Evolutionary conservation across 306 rosid species (phyloP), one percentile per base, ranked within the genome.

Genomic region (Amphicarpaea edgeworthii): DNA sequence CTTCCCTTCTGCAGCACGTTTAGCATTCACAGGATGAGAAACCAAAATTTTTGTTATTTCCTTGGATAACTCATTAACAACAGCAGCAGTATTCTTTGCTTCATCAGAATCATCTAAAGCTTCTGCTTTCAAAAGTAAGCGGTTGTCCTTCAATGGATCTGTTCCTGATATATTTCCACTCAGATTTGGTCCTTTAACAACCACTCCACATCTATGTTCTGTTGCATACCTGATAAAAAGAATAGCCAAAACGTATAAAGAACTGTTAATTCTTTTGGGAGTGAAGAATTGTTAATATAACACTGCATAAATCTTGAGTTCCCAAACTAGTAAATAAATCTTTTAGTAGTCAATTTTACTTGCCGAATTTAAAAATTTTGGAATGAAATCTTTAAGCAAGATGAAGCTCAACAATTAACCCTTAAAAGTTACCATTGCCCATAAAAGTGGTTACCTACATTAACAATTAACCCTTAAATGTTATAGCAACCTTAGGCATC

Each of bases 191-290:
- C 99, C 97, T 85, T 92, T 92, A 37, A 90, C 97, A 41, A 92
- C 99, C 81, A 92, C 97, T 55, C 97, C 99, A 85, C 97, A 92
- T 84, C 99, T 92, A 86, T 95, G 97, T 79, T 92, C 99, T 24
- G 97, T 95, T 62, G 99, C 99, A 87, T 95, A 95, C 88, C 97
- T 94, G 69, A 43, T 71, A 40, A 54, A 17, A 82, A 63, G 37
- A 43, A 64, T 72, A 45, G 43, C 3, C 60, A 63, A 82, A 59
- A 43, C 6, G 9, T 40, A 53, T 12, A 58, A 65, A 65, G 45
- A 42, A 51, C 53, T 14, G 65, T 65, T 65, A 59, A 8, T 65
- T 72, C 14, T 61, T 32, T 61, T 16, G 45, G 68, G 32, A 34
- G 68, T 16, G 10, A 65, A 59, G 43, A 49, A 51, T 28, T 14